Evolutionary conservation across 495 filamentous ascomycete species (phyloP).

Genomic region (Lasiosphaeria hispida): DNA sequence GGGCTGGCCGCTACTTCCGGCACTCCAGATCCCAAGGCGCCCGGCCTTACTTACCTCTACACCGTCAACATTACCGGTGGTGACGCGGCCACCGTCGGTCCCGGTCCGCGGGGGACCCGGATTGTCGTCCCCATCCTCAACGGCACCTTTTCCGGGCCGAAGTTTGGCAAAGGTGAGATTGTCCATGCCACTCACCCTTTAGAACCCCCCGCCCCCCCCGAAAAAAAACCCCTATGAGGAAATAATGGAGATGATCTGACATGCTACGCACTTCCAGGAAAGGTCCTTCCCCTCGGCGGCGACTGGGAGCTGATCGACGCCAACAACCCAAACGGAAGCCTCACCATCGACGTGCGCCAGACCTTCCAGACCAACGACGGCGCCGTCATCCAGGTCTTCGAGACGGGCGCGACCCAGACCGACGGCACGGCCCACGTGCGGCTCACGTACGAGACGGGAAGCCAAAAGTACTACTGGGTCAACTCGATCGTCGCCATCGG

Average conservation of each 20-base stretch:
- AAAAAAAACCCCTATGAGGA: no score
- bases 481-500: conserved; percentile 17
- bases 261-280: no score
- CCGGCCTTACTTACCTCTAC: conserved; percentile 18
- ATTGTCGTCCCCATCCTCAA: conserved; percentile 15
- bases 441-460: conserved; percentile 15
- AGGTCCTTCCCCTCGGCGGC: conserved; percentile 17
- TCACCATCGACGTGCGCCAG: conserved; percentile 20
- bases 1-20: not conserved
- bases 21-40: conserved; percentile 11
- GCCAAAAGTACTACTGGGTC: conserved; percentile 19
- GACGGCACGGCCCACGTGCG: conserved; percentile 10
- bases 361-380: conserved; percentile 21
- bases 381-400: conserved; percentile 18
- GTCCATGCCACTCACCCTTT: no score
- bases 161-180: conserved; percentile 9
- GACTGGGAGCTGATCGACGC: conserved; percentile 23
- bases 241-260: no score
- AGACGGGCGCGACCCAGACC: conserved; percentile 15
- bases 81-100: conserved; percentile 2
- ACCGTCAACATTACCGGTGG: conserved; percentile 23
- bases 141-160: conserved; percentile 21
- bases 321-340: conserved; percentile 2
- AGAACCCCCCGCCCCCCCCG: no score
- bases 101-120: conserved; percentile 12